These are phyloP conservation scores for Tetraselmis chui DNA, from an alignment of 139 green algal species.

Conservation along the genomic window DNA sequence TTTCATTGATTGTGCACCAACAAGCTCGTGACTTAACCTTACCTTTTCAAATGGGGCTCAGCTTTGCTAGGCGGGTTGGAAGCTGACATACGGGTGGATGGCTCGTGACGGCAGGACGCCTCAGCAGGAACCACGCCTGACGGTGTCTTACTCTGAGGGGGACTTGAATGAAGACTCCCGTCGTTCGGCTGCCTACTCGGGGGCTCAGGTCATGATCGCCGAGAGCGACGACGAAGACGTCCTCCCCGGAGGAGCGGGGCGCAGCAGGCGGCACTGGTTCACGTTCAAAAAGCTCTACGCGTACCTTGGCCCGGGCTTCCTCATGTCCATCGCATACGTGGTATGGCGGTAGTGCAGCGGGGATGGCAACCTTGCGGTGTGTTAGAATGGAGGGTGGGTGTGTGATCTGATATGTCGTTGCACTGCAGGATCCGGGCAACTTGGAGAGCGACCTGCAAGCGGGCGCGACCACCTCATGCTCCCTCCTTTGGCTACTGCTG, in stretches of 20 bases:
- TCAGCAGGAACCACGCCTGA: background rate
- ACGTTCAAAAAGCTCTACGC: conserved; percentile 33
- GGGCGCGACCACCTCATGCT: conserved; percentile 51
- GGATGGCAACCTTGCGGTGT: background rate
- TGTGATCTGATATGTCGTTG: background rate
- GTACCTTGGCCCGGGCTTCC: conserved; percentile 62
- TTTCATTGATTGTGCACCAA: too few relatives aligned
- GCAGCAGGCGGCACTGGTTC: conserved; percentile 24
- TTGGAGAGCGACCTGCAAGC: conserved; percentile 78
- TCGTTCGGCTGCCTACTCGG: background rate
- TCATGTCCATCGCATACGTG: conserved; percentile 85
- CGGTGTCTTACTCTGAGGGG: background rate
- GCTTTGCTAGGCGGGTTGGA: too few relatives aligned
- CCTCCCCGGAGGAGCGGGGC: conserved; percentile 12
- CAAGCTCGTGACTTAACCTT: too few relatives aligned
- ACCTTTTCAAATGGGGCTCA: too few relatives aligned
- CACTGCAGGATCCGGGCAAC: conserved; percentile 78
- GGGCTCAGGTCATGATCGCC: background rate
- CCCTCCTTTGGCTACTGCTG: conserved; percentile 79
- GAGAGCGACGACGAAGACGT: conserved; percentile 19
- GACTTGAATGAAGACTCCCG: conserved; percentile 30
- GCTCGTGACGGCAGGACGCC: conserved; percentile 27
- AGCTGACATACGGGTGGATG: too few relatives aligned
- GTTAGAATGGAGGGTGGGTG: background rate
- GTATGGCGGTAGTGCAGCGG: conserved; percentile 16